Evolutionary conservation across 371 early-diverging fungal genomes (phyloP).

Genomic region (Rhizopus sp.): DNA sequence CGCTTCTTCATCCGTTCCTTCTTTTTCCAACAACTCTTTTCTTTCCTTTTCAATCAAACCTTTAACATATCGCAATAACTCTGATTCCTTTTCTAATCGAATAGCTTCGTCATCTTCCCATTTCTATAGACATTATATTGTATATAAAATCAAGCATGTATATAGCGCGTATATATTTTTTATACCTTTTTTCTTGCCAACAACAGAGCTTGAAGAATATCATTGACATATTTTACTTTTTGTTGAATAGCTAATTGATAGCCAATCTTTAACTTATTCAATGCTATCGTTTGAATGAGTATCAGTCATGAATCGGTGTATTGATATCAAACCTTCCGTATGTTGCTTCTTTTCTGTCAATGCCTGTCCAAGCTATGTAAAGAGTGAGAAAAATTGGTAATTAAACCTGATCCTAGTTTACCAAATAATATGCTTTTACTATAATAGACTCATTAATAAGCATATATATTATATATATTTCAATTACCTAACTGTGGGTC

Average conservation of each 20-base stretch:
- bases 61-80: slow-evolving; percentile 63
- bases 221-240: slow-evolving; percentile 57
- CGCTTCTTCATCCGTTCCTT: slow-evolving; percentile 31
- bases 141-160: background rate
- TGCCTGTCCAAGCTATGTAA: slow-evolving; percentile 58
- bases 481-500: slow-evolving; percentile 58
- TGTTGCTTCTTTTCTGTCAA: slow-evolving; percentile 51
- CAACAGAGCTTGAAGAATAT: slow-evolving; percentile 58
- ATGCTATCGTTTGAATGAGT: slow-evolving; percentile 30
- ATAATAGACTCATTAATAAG: background rate
- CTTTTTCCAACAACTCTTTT: slow-evolving; percentile 25
- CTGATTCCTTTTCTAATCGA: slow-evolving; percentile 61
- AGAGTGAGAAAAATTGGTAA: background rate
- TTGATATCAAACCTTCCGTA: slow-evolving; percentile 35
- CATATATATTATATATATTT: background rate
- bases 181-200: slow-evolving; percentile 54
- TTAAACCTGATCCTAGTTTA: slow-evolving; percentile 20
- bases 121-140: slow-evolving; percentile 22
- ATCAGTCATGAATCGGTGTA: background rate
- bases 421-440: slow-evolving; percentile 77
- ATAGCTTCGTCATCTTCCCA: slow-evolving; percentile 69
- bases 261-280: slow-evolving; percentile 57
- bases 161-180: background rate
- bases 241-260: slow-evolving; percentile 59
- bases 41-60: slow-evolving; percentile 61